Base-by-base conservation (phyloP, 2,329 filamentous ascomycete genomes). In the Hypoxylon sp. region DNA sequence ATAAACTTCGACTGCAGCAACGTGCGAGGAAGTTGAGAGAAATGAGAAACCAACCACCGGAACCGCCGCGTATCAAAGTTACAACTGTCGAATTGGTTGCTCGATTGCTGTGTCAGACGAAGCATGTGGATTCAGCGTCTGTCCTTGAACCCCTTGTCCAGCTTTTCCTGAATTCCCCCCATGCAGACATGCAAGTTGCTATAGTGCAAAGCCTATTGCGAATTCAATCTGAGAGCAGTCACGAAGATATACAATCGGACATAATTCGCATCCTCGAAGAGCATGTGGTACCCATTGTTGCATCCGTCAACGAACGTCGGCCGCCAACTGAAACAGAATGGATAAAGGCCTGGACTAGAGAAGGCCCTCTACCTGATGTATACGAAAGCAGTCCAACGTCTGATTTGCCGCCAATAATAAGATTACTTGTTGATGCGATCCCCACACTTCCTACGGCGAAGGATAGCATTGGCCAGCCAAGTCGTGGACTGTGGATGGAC, bases 41-140 rank as follows among this genome's bases (percentile, higher is more conserved):
- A 26, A 26, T 7, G 18, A 46, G 20, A 36, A 24, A 46, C 20
- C 42, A 32, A 22, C 12, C 49, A 54, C 44, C 53, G 4, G 32
- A 67, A 22, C 36, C 42, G 2, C 70, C 74, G 2, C 55, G 68
- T 2, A 69, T 80, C 52, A 79, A 78, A 56, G 70, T 80, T 4
- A 77, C 74, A 0, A 80, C 77, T 0, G 70, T 80, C 51, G 79
- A 80, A 52, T 78, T 80, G 74, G 69, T 80, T n/a, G 74, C 75
- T 0, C 74, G 78, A 38, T 51, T 79, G 1, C 67, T 80, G 1
- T 67, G 75, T 9, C 68, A 71, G 2, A 75, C 70, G 3, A 59
- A 69, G 1, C 76, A 76, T 14, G 59, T 79, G 5, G 67, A 72
- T 24, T 54, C 70, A 7, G 32, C 49, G 9, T 70, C 68, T 0